Evolutionary conservation across 139 green algal genomes (phyloP), one percentile per base, ranked within the genome.

Genomic region (Auxenochlorella pyrenoidosa): DNA sequence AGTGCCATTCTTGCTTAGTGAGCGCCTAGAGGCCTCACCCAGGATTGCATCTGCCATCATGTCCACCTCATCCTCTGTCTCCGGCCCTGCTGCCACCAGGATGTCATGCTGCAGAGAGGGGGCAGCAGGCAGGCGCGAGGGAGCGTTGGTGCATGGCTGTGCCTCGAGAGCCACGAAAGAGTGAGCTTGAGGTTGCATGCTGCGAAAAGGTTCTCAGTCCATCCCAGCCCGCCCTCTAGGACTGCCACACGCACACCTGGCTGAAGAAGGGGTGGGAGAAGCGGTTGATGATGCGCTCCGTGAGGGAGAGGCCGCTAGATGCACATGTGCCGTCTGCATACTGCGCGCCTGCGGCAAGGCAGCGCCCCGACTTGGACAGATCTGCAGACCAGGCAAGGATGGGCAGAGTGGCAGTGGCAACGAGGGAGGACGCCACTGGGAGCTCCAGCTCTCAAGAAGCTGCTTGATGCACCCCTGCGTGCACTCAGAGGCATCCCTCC

Each of bases 21-120:
- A n/a, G n/a, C n/a, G n/a, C n/a, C n/a, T n/a, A 28, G 54, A 22
- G 3, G 54, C 54, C 54, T 24, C 68, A 76, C 68, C 26, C 68
- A 81, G 82, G 0, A 72, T 59, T n/a, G 43, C n/a, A 28, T 68
- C 68, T 51, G 51, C 32, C 59, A 59, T 76, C 21, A 44, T 18
- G 1, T 85, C 80, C 40, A 85, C 63, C 40, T 85, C 80, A 40
- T 85, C 80, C 41, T 85, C 80, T 32, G 80, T 77, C 63, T 85
- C 40, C 1, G 59, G 34, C 13, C 30, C 63, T 0, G 80, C 80
- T 15, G 16, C 22, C 51, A 85, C 38, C 40, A 85, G 63, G 26
- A 85, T 54, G 80, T 85, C 80, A 41, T 85, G 80, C 80, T 76
- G 70, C 34, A 43, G 1, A 38, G 34, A 24, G 6, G 34, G 22